These are phyloP conservation scores for Lepidium africanum DNA, from an alignment of 345 rosid genomes.

Conservation along the genomic window DNA sequence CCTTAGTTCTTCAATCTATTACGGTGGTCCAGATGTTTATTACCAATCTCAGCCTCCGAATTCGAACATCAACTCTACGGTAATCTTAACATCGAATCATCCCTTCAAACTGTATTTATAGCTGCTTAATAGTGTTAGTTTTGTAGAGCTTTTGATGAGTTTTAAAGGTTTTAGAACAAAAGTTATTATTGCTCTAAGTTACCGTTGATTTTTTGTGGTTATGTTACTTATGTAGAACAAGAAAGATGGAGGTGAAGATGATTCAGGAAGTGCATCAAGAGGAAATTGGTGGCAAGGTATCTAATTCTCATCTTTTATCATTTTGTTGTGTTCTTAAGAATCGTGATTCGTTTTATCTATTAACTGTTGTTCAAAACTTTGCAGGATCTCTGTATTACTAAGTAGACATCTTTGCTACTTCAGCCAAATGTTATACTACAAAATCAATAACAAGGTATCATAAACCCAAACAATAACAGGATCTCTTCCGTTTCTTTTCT, in stretches of 20 bases:
- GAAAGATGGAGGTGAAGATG: constrained; percentile 70
- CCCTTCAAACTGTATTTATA: no score
- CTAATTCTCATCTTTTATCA: neutral
- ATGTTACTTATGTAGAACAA: no score
- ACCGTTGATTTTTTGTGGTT: no score
- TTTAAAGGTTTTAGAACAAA: neutral
- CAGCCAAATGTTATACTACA: neutral
- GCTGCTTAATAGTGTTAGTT: neutral
- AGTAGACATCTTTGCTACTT: constrained; percentile 12
- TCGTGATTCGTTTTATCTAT: constrained; percentile 2
- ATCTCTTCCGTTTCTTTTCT: neutral
- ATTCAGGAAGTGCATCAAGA: constrained; percentile 67
- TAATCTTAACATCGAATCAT: constrained; percentile 10
- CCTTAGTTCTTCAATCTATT: constrained; percentile 75
- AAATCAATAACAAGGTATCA: neutral
- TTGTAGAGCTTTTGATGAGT: neutral
- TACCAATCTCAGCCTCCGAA: constrained; percentile 35
- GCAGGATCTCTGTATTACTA: constrained; percentile 29
- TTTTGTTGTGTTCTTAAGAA: neutral
- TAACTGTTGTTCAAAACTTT: neutral
- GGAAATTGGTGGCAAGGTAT: constrained; percentile 99
- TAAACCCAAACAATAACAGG: neutral
- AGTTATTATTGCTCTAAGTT: neutral
- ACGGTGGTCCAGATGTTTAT: constrained; percentile 73
- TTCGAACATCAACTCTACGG: constrained; percentile 42